A percentile compares a stretch with the other conserved stretches of the same genome.
phyloP scores from a whole-genome alignment of 345 rosid species.

The Camelina laxa region DNA sequence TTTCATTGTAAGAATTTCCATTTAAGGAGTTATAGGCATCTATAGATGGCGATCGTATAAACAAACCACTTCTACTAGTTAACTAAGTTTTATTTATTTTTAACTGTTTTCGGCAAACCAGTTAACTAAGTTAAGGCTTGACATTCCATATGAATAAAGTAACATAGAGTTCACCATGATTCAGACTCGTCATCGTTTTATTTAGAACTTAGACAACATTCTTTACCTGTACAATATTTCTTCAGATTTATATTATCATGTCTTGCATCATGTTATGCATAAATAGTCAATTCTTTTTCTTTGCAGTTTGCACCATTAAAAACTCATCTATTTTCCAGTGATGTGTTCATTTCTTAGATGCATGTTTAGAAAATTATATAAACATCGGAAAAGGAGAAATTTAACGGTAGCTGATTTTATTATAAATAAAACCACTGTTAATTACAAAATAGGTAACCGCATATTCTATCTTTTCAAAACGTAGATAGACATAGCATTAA shows the following conservation, averaged over 20 bases:
- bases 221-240: neutral
- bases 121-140: neutral
- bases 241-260: neutral
- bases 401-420: neutral
- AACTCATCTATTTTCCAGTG: neutral
- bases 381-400: neutral
- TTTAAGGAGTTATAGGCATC: neutral
- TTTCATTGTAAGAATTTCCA: neutral
- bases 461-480: constrained; percentile 32
- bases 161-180: too few species aligned
- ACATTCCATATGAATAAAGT: neutral
- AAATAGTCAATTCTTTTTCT: neutral
- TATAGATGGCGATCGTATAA: neutral
- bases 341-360: neutral
- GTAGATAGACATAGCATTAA: constrained; percentile 29
- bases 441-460: constrained; percentile 23
- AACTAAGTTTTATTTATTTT: neutral
- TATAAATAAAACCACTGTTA: neutral
- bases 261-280: neutral
- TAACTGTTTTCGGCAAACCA: too few species aligned
- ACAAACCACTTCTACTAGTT: neutral
- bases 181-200: neutral
- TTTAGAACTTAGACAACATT: neutral
- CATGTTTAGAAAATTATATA: neutral
- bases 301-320: neutral